phyloP scores from a whole-genome alignment of 2,329 filamentous ascomycete genomes.

The Cordyceps fumosorosea region DNA sequence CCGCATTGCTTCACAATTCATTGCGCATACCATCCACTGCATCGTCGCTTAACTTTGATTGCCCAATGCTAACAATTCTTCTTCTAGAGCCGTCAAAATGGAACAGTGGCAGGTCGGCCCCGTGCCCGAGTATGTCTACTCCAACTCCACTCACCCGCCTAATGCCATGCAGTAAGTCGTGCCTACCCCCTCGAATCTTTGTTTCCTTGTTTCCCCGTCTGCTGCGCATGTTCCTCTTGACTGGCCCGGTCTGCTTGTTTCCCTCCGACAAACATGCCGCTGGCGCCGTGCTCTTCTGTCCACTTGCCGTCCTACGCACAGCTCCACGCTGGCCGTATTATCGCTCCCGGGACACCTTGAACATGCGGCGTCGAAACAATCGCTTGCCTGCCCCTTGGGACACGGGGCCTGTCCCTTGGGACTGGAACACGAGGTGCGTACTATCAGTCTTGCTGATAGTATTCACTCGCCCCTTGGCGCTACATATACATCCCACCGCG shows the following conservation, averaged over 20 bases:
- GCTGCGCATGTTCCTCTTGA: neutral
- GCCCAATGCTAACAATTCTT: neutral
- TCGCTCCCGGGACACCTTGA: neutral
- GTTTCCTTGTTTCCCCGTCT: neutral
- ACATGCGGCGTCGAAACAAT: neutral
- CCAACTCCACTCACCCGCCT: slow-evolving; percentile 46
- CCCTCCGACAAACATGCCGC: slow-evolving; percentile 5
- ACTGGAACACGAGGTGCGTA: neutral
- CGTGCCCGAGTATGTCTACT: slow-evolving; percentile 53
- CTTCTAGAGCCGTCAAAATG: slow-evolving; percentile 30
- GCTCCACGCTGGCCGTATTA: neutral
- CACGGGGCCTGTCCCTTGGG: no score
- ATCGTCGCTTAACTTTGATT: neutral
- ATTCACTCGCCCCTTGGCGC: neutral
- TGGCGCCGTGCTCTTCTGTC: neutral
- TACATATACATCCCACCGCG: neutral
- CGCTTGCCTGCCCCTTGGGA: neutral
- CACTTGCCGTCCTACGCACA: neutral
- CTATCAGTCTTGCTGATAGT: neutral
- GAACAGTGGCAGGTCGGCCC: slow-evolving; percentile 57
- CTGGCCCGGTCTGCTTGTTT: slow-evolving; percentile 3
- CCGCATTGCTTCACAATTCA: slow-evolving; percentile 2
- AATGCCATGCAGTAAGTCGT: slow-evolving; percentile 55
- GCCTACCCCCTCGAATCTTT: slow-evolving; percentile 17
- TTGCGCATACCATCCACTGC: neutral